Base-by-base conservation (phyloP, 2,329 filamentous ascomycete species). In the Curvularia hawaiiensis region DNA sequence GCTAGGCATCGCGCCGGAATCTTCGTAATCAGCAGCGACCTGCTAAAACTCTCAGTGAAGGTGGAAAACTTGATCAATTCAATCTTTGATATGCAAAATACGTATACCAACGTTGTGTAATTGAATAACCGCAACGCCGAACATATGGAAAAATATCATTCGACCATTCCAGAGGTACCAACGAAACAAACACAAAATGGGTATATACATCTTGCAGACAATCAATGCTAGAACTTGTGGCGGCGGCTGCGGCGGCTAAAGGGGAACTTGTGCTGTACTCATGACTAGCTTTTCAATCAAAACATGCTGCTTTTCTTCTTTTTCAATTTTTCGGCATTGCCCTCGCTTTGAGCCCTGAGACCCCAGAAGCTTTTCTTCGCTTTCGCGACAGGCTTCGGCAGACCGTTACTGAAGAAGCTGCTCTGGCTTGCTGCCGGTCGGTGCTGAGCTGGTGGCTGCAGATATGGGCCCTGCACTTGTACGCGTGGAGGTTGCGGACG, bases 231-330 rank as follows among this genome's bases (percentile, higher is more conserved):
- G 26, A n/a, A 28, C 14, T 6, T 28, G 8, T 28, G n/a, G 41
- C 22, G 41, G 41, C n/a, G n/a, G n/a, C n/a, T n/a, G n/a, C n/a
- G n/a, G n/a, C n/a, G 24, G 24, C 4, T 33, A 33, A 47, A 11
- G n/a, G 2, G 18, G 9, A 18, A 16, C 44, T n/a, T 22, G n/a
- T 28, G 11, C n/a, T 14, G 24, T 33, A 5, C 28, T 22, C n/a
- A 33, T 33, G 3, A 16, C 16, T 6, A 24, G 30, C n/a, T 14
- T 31, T 26, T 24, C 11, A 8, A 43, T 64, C 67, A 80, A 65
- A 79, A 80, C 73, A 79, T 77, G 46, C 77, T 74, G 59, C 77
- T 79, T 55, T 75, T 70, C 66, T 80, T 80, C 70, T 80, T 80
- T 54, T 68, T 70, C 59, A 80, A 60, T 52, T 74, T 77, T 39